Evolutionary conservation across 345 rosid genomes (phyloP).

Genomic region (Adansonia digitata): DNA sequence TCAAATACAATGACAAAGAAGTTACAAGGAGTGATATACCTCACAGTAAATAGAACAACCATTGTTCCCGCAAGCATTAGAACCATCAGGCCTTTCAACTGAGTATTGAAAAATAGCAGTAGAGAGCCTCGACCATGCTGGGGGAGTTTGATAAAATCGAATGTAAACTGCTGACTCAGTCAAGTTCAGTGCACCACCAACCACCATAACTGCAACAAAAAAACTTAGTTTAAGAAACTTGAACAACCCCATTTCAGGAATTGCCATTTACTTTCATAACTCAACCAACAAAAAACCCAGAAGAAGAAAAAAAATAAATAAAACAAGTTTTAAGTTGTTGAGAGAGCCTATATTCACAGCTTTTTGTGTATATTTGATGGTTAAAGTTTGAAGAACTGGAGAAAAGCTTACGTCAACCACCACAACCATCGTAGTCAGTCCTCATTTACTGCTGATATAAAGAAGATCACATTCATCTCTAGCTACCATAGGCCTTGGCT

Average conservation of each 20-base stretch:
- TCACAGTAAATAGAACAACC: slow-evolving; percentile 33
- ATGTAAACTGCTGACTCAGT: slow-evolving; percentile 27
- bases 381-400: slow-evolving; percentile 14
- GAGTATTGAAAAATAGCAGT: slow-evolving; percentile 39
- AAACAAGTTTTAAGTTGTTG: background rate
- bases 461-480: slow-evolving; percentile 29
- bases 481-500: slow-evolving; percentile 17
- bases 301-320: background rate
- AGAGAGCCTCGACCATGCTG: slow-evolving; percentile 31
- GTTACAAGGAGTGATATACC: slow-evolving; percentile 22
- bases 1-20: background rate
- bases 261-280: slow-evolving; percentile 20
- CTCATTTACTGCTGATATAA: slow-evolving; percentile 39
- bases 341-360: background rate
- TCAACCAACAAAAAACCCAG: slow-evolving; percentile 6
- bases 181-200: slow-evolving; percentile 25
- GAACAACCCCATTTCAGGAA: slow-evolving; percentile 27
- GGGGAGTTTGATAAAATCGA: slow-evolving; percentile 35
- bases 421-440: slow-evolving; percentile 34
- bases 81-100: slow-evolving; percentile 24
- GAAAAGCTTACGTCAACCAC: slow-evolving; percentile 30
- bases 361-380: background rate
- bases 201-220: slow-evolving; percentile 20
- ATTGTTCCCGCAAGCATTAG: slow-evolving; percentile 31
- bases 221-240: slow-evolving; percentile 14